Percentiles rank a stretch among this genome's conserved stretches.
Evolutionary conservation across 1,284 basidiomycete genomes (phyloP).

Genomic region (Chondrostereum purpureum): DNA sequence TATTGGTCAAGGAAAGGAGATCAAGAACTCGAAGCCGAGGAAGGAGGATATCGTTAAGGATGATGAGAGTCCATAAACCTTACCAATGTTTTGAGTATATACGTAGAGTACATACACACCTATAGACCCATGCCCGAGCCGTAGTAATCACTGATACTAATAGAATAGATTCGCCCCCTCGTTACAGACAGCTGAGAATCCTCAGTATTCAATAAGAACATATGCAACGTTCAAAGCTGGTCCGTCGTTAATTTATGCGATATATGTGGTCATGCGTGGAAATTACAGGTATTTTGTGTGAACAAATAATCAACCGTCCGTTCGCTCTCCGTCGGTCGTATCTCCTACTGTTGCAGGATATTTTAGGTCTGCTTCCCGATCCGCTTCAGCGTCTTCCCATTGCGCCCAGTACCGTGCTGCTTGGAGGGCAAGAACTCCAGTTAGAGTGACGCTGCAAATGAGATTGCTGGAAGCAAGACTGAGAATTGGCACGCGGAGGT

Average conservation of each 20-base stretch:
- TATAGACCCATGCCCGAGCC: too few species aligned
- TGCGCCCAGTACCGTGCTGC: constrained; percentile 79
- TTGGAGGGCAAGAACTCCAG: constrained; percentile 72
- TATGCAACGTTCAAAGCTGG: too few species aligned
- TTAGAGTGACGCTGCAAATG: constrained; percentile 76
- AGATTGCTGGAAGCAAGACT: constrained; percentile 76
- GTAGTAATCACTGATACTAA: too few species aligned
- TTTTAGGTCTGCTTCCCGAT: neutral
- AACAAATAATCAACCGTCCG: neutral
- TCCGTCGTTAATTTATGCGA: too few species aligned
- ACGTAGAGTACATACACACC: constrained; percentile 7
- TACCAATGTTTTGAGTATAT: neutral
- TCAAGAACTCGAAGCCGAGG: constrained; percentile 70
- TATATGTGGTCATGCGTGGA: too few species aligned
- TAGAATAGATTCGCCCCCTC: too few species aligned
- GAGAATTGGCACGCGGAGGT: constrained; percentile 53
- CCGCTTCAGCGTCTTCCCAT: constrained; percentile 49
- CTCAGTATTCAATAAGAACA: neutral
- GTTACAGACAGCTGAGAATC: too few species aligned
- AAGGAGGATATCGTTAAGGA: constrained; percentile 87
- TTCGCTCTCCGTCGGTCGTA: neutral
- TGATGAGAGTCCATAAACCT: constrained; percentile 5
- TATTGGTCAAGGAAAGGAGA: constrained; percentile 69
- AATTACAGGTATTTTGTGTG: neutral
- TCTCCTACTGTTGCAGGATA: too few species aligned